These are phyloP conservation scores for Spathaspora gorwiae DNA, from an alignment of 805 yeast genomes.

Conservation along the genomic window DNA sequence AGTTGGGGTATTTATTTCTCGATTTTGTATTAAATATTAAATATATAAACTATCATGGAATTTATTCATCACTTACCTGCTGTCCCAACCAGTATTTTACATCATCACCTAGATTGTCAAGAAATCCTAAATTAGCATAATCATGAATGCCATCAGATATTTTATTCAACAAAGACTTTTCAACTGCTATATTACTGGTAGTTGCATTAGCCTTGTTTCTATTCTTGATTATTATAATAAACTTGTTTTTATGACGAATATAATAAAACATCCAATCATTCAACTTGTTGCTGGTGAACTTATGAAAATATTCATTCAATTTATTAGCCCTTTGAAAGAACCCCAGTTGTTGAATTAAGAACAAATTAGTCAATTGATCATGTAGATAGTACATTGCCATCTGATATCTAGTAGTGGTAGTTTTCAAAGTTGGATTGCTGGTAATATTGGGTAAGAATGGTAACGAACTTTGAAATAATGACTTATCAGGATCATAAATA, in stretches of 20 bases:
- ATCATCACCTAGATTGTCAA: constrained; percentile 40
- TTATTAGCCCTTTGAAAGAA: constrained; percentile 17
- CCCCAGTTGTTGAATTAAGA: constrained; percentile 19
- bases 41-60: too few species aligned
- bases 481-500: constrained; percentile 22
- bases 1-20: too few species aligned
- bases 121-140: constrained; percentile 30
- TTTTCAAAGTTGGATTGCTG: constrained; percentile 5
- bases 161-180: constrained; percentile 2
- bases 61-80: not conserved
- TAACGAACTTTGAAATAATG: constrained; percentile 29
- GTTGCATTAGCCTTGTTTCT: constrained; percentile 6
- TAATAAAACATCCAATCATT: constrained; percentile 43
- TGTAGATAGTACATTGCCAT: constrained; percentile 35
- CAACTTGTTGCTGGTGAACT: constrained; percentile 31
- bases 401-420: constrained; percentile 13
- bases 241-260: constrained; percentile 23
- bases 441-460: constrained; percentile 27
- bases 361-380: constrained; percentile 32
- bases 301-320: constrained; percentile 35
- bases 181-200: not conserved
- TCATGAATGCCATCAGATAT: constrained; percentile 21
- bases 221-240: constrained; percentile 32
- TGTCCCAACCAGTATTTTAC: constrained; percentile 37
- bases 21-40: too few species aligned